phyloP scores from a whole-genome alignment of 2,329 filamentous ascomycete species.

The Thermoascus crustaceus region DNA sequence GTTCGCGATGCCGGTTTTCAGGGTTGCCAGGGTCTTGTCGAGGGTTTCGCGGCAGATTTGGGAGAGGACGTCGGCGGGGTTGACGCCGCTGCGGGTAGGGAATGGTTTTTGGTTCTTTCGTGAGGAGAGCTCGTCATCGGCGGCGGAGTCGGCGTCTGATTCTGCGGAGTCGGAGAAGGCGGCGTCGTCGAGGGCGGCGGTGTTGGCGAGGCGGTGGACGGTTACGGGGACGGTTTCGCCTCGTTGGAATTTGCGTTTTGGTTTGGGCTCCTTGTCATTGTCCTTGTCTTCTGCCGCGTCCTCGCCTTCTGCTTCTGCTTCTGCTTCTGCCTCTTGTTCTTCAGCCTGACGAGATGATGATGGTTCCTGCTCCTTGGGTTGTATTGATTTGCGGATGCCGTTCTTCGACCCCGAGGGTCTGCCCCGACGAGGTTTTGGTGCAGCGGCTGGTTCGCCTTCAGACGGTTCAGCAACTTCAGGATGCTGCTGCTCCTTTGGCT shows the following conservation, averaged over 20 bases:
- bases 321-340: conserved; percentile 4
- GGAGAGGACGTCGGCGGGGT: conserved; percentile 44
- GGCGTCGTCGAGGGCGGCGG: conserved; percentile 22
- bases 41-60: conserved; percentile 45
- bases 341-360: background rate
- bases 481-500: too few relatives aligned
- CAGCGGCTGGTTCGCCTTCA: too few relatives aligned
- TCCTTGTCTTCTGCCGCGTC: conserved; percentile 9
- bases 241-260: conserved; percentile 21
- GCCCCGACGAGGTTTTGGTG: too few relatives aligned
- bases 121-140: conserved; percentile 22
- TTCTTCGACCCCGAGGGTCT: conserved; percentile 8
- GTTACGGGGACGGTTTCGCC: conserved; percentile 33
- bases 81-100: conserved; percentile 38
- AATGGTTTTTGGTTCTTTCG: conserved; percentile 31
- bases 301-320: conserved; percentile 8
- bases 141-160: conserved; percentile 18
- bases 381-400: conserved; percentile 3
- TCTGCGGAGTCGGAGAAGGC: conserved; percentile 12
- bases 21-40: conserved; percentile 36
- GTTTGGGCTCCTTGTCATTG: too few relatives aligned
- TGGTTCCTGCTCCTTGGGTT: conserved; percentile 2
- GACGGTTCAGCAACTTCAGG: too few relatives aligned
- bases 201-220: conserved; percentile 33
- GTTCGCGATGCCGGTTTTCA: conserved; percentile 34